phyloP scores from a whole-genome alignment of 441 rosid genomes.

The Isatis lusitanica region DNA sequence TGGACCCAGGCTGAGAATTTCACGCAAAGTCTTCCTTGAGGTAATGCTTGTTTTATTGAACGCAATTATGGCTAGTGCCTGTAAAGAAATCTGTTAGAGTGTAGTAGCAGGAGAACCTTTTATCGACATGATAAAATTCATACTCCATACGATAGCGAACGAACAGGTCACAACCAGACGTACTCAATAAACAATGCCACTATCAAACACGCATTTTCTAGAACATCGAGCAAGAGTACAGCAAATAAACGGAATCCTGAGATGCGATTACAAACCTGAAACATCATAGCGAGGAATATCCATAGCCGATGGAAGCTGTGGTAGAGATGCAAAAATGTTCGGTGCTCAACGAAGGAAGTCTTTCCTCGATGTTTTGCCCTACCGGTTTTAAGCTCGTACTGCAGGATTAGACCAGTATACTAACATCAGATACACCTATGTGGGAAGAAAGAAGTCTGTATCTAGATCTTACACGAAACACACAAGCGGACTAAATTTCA shows the following conservation, averaged over 20 bases:
- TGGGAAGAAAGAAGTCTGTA: conserved; percentile 2
- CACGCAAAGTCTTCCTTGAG: conserved; percentile 55
- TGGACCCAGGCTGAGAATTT: conserved; percentile 93
- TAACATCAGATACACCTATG: conserved; percentile 18
- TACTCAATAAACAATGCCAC: conserved; percentile 1
- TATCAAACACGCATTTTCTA: background rate
- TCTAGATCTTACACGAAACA: conserved; percentile 4
- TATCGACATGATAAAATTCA: background rate
- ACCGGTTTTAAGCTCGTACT: conserved; percentile 71
- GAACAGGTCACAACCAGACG: conserved; percentile 13
- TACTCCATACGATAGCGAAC: background rate
- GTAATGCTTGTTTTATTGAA: conserved; percentile 58
- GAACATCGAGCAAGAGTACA: background rate
- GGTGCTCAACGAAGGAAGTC: conserved; percentile 98
- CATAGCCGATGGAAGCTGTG: conserved; percentile 98
- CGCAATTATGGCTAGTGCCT: conserved; percentile 93
- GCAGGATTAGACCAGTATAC: conserved; percentile 31
- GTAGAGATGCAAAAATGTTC: conserved; percentile 93
- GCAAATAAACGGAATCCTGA: conserved; percentile 17
- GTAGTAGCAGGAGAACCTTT: conserved; percentile 15
- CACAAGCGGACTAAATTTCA: conserved; percentile 3
- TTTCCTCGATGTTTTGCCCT: conserved; percentile 76
- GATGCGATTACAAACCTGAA: conserved; percentile 67
- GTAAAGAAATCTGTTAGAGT: conserved; percentile 25
- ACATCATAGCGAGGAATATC: conserved; percentile 98